phyloP scores from a whole-genome alignment of 192 early-diverging fungal species.

The Coemansia sp. region DNA sequence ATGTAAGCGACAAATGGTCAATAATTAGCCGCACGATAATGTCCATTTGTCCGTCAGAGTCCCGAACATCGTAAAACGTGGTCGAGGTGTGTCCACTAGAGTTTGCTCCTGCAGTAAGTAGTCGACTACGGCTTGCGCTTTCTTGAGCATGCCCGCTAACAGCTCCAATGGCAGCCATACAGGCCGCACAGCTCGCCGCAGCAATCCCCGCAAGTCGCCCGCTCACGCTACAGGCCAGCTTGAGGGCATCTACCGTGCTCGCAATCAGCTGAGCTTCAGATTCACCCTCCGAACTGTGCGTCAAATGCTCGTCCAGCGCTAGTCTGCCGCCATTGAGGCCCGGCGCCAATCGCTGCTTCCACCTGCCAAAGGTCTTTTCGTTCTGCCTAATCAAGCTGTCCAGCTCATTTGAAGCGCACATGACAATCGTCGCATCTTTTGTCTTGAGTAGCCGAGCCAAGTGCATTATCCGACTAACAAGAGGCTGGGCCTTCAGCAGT shows the following conservation, averaged over 20 bases:
- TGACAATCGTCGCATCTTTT: conserved; percentile 25
- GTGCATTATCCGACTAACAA: conserved; percentile 13
- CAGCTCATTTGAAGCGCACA: conserved; percentile 40
- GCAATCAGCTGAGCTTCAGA: conserved; percentile 19
- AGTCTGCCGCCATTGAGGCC: neutral
- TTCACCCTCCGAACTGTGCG: neutral
- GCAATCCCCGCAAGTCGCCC: conserved; percentile 29
- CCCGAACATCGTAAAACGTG: conserved; percentile 13
- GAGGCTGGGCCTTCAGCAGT: neutral
- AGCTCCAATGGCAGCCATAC: conserved; percentile 32
- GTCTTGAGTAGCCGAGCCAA: conserved; percentile 30
- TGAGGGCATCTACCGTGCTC: conserved; percentile 8
- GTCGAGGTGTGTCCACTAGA: neutral
- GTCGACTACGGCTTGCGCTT: neutral
- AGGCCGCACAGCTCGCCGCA: conserved; percentile 36
- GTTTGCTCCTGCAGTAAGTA: neutral
- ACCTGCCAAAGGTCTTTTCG: conserved; percentile 13
- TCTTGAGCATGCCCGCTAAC: conserved; percentile 12
- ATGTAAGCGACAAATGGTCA: conserved; percentile 37
- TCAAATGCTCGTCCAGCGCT: neutral
- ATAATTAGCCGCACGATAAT: conserved; percentile 41
- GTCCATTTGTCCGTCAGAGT: conserved; percentile 33
- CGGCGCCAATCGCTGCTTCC: conserved; percentile 28
- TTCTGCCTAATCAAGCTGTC: conserved; percentile 14
- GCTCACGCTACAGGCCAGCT: conserved; percentile 15